Evolutionary conservation across 441 rosid genomes (phyloP).

Genomic region (Dalechampia spathulata): DNA sequence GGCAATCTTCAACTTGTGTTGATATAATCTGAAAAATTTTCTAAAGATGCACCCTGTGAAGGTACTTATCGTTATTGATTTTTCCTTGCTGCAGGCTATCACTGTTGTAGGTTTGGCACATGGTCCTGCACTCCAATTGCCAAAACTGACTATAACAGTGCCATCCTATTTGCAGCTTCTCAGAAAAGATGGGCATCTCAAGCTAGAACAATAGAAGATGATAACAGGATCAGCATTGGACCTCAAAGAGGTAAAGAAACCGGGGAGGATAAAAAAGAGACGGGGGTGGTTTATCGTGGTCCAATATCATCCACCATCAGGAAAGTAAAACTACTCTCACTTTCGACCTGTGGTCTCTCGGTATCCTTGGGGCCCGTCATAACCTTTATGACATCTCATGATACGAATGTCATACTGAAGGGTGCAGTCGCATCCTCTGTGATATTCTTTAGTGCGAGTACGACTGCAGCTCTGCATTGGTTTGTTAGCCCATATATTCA

Average conservation of each 20-base stretch:
- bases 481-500: conserved; percentile 88
- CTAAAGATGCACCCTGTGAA: neutral
- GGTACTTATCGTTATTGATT: neutral
- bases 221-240: conserved; percentile 75
- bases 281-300: conserved; percentile 52
- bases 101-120: conserved; percentile 25
- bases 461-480: conserved; percentile 83
- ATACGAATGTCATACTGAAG: conserved; percentile 74
- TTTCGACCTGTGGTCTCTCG: conserved; percentile 94
- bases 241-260: conserved; percentile 35
- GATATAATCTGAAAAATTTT: neutral
- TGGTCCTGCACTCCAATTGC: conserved; percentile 26
- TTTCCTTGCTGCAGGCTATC: conserved; percentile 32
- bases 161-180: conserved; percentile 18
- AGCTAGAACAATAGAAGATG: conserved; percentile 40
- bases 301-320: conserved; percentile 86
- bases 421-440: conserved; percentile 88
- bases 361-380: conserved; percentile 88
- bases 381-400: conserved; percentile 88
- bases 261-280: conserved; percentile 45
- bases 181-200: conserved; percentile 65
- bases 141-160: conserved; percentile 23
- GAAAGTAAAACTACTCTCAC: conserved; percentile 91
- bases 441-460: conserved; percentile 75
- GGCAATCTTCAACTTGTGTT: neutral